These are phyloP conservation scores for Aureobasidium sp. DNA, from an alignment of 2,329 filamentous ascomycete genomes.

Conservation along the genomic window DNA sequence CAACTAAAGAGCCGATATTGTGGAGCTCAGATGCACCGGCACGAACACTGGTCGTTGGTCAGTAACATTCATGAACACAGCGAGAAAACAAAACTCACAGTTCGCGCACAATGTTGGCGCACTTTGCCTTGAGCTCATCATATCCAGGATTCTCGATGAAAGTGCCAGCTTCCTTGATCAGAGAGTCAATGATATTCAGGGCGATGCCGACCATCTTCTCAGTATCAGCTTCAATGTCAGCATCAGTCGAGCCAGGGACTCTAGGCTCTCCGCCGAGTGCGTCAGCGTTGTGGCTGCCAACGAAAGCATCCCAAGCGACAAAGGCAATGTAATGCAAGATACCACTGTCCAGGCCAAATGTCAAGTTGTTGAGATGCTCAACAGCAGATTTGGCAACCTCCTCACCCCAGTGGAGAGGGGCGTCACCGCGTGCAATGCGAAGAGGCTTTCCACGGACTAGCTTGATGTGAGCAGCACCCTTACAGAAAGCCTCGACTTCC, in stretches of 20 bases:
- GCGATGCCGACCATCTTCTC: constrained; percentile 36
- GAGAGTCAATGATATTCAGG: constrained; percentile 30
- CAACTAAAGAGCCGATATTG: constrained; percentile 79
- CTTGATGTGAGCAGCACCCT: constrained; percentile 88
- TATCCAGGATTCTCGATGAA: constrained; percentile 35
- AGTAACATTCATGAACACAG: neutral
- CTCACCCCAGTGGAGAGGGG: constrained; percentile 36
- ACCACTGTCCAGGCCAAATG: constrained; percentile 27
- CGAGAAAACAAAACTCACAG: constrained; percentile 27
- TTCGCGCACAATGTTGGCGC: constrained; percentile 33
- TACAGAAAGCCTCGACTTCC: constrained; percentile 88
- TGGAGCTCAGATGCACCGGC: constrained; percentile 81
- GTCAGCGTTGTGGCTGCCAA: constrained; percentile 31
- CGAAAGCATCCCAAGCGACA: constrained; percentile 40
- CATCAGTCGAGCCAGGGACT: constrained; percentile 28
- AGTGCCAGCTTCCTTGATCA: constrained; percentile 34
- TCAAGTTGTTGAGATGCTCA: constrained; percentile 29
- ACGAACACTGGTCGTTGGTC: constrained; percentile 44
- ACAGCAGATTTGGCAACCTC: constrained; percentile 42
- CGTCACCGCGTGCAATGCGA: constrained; percentile 36
- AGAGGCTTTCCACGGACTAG: constrained; percentile 61
- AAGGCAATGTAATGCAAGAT: constrained; percentile 43
- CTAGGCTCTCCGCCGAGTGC: constrained; percentile 25
- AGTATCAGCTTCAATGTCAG: constrained; percentile 27
- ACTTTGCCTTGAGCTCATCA: constrained; percentile 25